Evolutionary conservation across 1,284 basidiomycete species (phyloP), one percentile per base, ranked within the genome.

Genomic region (Stygiomarasmius scandens): DNA sequence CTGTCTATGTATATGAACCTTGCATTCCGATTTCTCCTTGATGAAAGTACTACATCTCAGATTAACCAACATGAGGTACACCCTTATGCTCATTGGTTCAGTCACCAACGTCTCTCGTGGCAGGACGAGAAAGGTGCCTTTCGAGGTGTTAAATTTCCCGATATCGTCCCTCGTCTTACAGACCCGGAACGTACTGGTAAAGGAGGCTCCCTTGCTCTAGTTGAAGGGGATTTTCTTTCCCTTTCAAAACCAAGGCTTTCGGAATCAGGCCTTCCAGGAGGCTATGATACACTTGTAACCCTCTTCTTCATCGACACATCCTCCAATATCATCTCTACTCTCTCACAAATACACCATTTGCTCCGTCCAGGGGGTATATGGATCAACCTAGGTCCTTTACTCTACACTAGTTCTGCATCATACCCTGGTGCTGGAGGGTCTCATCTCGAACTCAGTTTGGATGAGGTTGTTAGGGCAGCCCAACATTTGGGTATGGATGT

Each of bases 261-360:
- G n/a, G n/a, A n/a, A n/a, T n/a, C n/a, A n/a, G n/a, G n/a, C n/a
- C n/a, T n/a, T n/a, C n/a, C n/a, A n/a, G 23, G 57, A 3, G 77
- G 79, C 4, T 87, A 83, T 67, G 82, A 87, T 66, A 81, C 74
- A 62, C 74, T 88, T 60, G 77, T 85, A 10, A 88, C 86, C 4
- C 75, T 88, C 10, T 89, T 87, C 73, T 89, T 89, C 75, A 84
- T 89, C 66, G 85, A 86, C 72, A 88, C 86, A 11, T 85, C 86
- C 0, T 69, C 80, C 46, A 85, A 88, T 65, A 75, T 82, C 20
- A 73, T 87, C 56, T 69, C 78, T 6, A 83, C 83, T 2, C 69
- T 83, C 54, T 71, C 77, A 51, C 81, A 85, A 24, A 83, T 87
- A 29, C 72, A 83, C 64, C 34, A 63, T 14, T 74, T 87, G 22